These are phyloP conservation scores for Coemansia sp. DNA, from an alignment of 192 early-diverging fungal genomes.

Conservation along the genomic window DNA sequence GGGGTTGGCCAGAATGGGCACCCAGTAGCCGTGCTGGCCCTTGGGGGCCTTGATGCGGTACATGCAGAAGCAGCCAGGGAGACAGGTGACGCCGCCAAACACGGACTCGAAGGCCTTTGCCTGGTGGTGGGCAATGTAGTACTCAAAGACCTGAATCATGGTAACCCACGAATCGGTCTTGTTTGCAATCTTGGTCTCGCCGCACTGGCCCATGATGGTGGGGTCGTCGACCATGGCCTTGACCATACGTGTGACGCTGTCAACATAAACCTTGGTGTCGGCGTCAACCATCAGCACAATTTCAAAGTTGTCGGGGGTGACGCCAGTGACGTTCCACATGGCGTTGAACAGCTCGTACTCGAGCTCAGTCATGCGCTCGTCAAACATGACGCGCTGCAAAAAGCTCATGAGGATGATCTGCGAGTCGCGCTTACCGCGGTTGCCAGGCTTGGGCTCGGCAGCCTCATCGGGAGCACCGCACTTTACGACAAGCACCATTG, in stretches of 20 bases:
- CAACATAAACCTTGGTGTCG: conserved; percentile 89
- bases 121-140: conserved; percentile 96
- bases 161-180: conserved; percentile 94
- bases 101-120: conserved; percentile 97
- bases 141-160: conserved; percentile 99
- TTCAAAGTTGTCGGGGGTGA: conserved; percentile 98
- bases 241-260: conserved; percentile 94
- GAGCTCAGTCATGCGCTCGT: conserved; percentile 88
- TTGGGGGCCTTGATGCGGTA: conserved; percentile 92
- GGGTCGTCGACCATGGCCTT: conserved; percentile 91
- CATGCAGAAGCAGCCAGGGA: conserved; percentile 99
- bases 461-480: conserved; percentile 82
- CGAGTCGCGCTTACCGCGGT: conserved; percentile 98
- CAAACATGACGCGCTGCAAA: conserved; percentile 94
- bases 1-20: conserved; percentile 87
- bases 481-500: conserved; percentile 93
- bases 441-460: conserved; percentile 76
- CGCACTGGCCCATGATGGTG: conserved; percentile 92
- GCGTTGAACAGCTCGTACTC: conserved; percentile 98
- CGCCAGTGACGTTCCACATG: conserved; percentile 98
- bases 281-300: conserved; percentile 98
- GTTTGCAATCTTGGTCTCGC: conserved; percentile 93
- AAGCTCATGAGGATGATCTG: conserved; percentile 98
- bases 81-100: conserved; percentile 95
- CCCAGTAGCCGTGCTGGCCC: conserved; percentile 82